phyloP scores from a whole-genome alignment of 192 early-diverging fungal genomes.

The Linnemannia exigua region DNA sequence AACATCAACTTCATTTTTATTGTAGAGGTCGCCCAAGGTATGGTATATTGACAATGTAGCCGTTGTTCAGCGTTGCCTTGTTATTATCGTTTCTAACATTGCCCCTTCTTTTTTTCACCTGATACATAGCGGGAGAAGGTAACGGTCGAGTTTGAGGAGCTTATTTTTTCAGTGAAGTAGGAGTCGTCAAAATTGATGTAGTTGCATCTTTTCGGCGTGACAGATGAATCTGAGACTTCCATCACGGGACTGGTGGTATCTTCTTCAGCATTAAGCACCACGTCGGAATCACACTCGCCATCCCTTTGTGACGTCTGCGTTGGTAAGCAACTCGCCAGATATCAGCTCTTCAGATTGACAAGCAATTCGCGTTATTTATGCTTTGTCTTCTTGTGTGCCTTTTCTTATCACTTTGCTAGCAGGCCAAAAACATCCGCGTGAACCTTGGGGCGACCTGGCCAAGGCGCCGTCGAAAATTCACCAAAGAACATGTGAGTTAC shows the following conservation, averaged over 20 bases:
- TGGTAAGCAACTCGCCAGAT: constrained; percentile 13
- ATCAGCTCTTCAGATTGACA: not conserved
- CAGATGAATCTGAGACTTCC: constrained; percentile 9
- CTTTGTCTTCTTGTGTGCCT: not conserved
- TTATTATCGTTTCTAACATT: constrained; percentile 6
- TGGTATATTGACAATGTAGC: not conserved
- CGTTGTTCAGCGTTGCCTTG: not conserved
- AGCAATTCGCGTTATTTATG: not conserved
- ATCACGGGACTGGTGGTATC: not conserved
- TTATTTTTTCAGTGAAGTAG: constrained; percentile 5
- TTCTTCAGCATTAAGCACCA: constrained; percentile 6
- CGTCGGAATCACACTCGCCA: constrained; percentile 2
- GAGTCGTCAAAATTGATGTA: not conserved
- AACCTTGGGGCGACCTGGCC: not conserved
- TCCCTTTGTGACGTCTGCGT: not conserved
- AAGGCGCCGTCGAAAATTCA: not conserved
- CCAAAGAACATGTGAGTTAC: not conserved
- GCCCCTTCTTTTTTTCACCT: not conserved
- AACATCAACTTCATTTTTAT: not conserved
- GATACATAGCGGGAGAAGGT: not conserved
- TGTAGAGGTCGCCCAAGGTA: constrained; percentile 10
- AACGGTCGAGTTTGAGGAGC: not conserved
- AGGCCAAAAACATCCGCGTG: not conserved
- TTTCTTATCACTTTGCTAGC: constrained; percentile 1
- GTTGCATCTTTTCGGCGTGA: constrained; percentile 4